These are phyloP conservation scores for Bretschneidera sinensis DNA, from an alignment of 345 rosid genomes.

Conservation along the genomic window DNA sequence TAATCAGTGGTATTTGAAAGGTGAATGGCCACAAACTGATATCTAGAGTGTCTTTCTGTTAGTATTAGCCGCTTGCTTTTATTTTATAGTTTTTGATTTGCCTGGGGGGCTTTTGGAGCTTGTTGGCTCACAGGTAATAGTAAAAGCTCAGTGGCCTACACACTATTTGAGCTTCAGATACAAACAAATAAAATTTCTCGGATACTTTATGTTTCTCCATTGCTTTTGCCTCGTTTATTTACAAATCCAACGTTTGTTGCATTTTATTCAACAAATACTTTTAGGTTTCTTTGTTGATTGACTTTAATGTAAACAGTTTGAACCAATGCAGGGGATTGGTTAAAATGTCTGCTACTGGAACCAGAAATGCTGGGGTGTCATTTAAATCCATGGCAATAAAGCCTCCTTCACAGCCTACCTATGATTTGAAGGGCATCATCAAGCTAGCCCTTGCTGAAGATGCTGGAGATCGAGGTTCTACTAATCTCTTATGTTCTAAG, in stretches of 20 bases:
- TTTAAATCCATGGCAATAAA: slow-evolving; percentile 45
- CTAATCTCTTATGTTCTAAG: background rate
- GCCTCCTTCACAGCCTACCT: slow-evolving; percentile 90
- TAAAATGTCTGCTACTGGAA: slow-evolving; percentile 43
- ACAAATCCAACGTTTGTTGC: slow-evolving; percentile 42
- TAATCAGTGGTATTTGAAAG: background rate
- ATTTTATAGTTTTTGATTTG: background rate
- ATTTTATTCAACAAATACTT: background rate
- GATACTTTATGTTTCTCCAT: slow-evolving; percentile 32
- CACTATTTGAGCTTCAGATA: slow-evolving; percentile 1
- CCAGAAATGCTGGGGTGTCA: slow-evolving; percentile 26
- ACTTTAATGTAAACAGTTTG: background rate
- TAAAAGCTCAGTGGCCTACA: slow-evolving; percentile 8
- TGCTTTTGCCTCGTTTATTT: slow-evolving; percentile 27
- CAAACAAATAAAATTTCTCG: slow-evolving; percentile 17
- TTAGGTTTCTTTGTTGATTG: background rate
- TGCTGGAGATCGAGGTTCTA: slow-evolving; percentile 80
- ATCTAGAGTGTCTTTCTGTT: background rate
- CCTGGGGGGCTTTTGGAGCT: too few species aligned
- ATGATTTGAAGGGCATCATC: slow-evolving; percentile 70
- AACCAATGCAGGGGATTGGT: slow-evolving; percentile 31
- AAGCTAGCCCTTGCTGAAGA: slow-evolving; percentile 85
- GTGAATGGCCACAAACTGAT: background rate
- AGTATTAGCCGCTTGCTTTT: background rate
- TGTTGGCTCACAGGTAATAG: background rate